Evolutionary conservation across 768 basidiomycete genomes (phyloP).

Genomic region (Pulveroboletus sp.): DNA sequence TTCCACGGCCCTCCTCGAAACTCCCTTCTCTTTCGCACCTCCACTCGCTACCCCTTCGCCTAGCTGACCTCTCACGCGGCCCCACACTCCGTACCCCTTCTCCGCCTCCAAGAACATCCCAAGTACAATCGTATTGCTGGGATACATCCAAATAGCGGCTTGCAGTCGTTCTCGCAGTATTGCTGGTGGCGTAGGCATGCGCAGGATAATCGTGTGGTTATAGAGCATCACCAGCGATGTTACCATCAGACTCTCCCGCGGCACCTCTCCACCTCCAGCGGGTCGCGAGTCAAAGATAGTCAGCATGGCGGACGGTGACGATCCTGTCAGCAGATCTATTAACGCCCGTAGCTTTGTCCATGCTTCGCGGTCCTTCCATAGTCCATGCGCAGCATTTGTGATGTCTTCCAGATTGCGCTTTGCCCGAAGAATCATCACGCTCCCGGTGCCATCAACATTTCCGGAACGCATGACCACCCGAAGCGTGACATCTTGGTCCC

Average conservation of each 20-base stretch:
- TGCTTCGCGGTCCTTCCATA: slow-evolving; percentile 55
- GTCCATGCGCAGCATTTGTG: slow-evolving; percentile 26
- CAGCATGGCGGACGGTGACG: slow-evolving; percentile 38
- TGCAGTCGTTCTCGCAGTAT: slow-evolving; percentile 55
- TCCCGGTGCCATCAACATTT: slow-evolving; percentile 46
- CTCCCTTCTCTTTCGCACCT: slow-evolving; percentile 44
- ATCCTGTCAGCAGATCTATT: slow-evolving; percentile 54
- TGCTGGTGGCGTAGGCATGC: slow-evolving; percentile 52
- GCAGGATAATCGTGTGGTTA: slow-evolving; percentile 49
- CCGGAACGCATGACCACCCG: slow-evolving; percentile 52
- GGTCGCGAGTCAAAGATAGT: slow-evolving; percentile 34
- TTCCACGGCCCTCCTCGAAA: slow-evolving; percentile 58
- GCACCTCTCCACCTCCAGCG: slow-evolving; percentile 5
- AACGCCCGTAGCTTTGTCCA: slow-evolving; percentile 66
- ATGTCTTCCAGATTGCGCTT: slow-evolving; percentile 59
- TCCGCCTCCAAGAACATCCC: slow-evolving; percentile 74
- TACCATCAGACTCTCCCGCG: slow-evolving; percentile 50
- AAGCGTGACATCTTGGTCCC: slow-evolving; percentile 45
- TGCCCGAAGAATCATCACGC: slow-evolving; percentile 55
- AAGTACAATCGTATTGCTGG: slow-evolving; percentile 66
- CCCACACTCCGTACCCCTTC: slow-evolving; percentile 76
- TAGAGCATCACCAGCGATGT: slow-evolving; percentile 58
- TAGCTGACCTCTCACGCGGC: slow-evolving; percentile 53
- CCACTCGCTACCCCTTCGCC: slow-evolving; percentile 39
- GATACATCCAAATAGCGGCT: slow-evolving; percentile 52